Evolutionary conservation across 306 rosid genomes (phyloP).

Genomic region (Corylus americana): DNA sequence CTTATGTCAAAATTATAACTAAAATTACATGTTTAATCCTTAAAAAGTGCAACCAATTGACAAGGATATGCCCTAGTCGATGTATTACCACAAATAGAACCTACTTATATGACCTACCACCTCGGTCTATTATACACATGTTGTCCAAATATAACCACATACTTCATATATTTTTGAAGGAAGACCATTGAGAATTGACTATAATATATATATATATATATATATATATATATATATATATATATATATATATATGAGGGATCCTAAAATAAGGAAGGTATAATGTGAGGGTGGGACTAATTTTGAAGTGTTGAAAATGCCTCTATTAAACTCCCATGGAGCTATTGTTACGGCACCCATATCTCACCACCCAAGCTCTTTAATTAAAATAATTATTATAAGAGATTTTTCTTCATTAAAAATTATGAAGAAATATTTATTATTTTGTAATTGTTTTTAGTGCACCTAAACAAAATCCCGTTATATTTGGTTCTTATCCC

Average conservation of each 20-base stretch:
- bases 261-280: neutral
- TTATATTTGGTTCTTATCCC: constrained; percentile 21
- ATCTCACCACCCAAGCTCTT: constrained; percentile 13
- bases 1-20: neutral
- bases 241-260: neutral
- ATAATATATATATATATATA: neutral
- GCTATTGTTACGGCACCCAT: constrained; percentile 35
- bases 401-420: too few relatives aligned
- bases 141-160: neutral
- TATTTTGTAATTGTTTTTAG: too few relatives aligned
- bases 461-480: too few relatives aligned
- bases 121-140: neutral
- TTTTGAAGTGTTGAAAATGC: constrained; percentile 1
- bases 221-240: too few relatives aligned
- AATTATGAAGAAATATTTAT: too few relatives aligned
- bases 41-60: neutral
- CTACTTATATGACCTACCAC: neutral
- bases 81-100: neutral
- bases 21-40: neutral
- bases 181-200: neutral
- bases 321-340: constrained; percentile 14
- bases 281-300: neutral
- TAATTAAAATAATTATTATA: too few relatives aligned
- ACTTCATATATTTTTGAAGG: neutral
- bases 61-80: neutral